Evolutionary conservation across 331 rosid species (phyloP).

Genomic region (Acacia concinna): DNA sequence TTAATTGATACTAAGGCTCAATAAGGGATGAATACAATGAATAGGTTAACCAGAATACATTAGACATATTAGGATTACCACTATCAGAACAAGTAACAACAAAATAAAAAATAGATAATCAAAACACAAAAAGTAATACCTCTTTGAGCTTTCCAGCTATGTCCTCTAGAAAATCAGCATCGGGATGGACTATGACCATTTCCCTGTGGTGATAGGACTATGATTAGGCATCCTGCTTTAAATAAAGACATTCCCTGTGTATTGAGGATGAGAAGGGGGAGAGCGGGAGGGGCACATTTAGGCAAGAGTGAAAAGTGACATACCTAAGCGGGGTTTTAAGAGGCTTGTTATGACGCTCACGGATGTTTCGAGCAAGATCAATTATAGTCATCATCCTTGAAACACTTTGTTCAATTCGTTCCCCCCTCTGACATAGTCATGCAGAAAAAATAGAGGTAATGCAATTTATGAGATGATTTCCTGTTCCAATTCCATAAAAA

Average conservation of each 20-base stretch:
- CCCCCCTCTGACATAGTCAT: constrained; percentile 59
- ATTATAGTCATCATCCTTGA: constrained; percentile 89
- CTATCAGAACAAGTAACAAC: neutral
- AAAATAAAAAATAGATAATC: neutral
- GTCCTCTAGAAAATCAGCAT: constrained; percentile 84
- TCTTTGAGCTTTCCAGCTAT: constrained; percentile 86
- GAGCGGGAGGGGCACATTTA: neutral
- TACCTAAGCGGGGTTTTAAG: constrained; percentile 94
- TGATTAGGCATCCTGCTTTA: neutral
- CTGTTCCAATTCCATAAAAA: neutral
- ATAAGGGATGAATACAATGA: neutral
- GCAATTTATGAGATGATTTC: constrained; percentile 13
- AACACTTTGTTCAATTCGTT: constrained; percentile 87
- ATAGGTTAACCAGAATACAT: neutral
- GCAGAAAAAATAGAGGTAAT: constrained; percentile 24
- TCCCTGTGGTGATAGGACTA: constrained; percentile 52
- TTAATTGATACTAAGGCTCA: neutral
- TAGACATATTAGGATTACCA: neutral
- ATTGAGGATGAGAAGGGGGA: neutral
- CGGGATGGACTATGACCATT: constrained; percentile 96
- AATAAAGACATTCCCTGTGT: neutral
- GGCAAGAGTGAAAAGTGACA: constrained; percentile 13
- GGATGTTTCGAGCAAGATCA: constrained; percentile 95
- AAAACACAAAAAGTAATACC: constrained; percentile 44
- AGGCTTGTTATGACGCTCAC: constrained; percentile 94